Evolutionary conservation across 2,329 filamentous ascomycete species (phyloP), one percentile per base, ranked within the genome.

Genomic region (Fusarium heterosporum): DNA sequence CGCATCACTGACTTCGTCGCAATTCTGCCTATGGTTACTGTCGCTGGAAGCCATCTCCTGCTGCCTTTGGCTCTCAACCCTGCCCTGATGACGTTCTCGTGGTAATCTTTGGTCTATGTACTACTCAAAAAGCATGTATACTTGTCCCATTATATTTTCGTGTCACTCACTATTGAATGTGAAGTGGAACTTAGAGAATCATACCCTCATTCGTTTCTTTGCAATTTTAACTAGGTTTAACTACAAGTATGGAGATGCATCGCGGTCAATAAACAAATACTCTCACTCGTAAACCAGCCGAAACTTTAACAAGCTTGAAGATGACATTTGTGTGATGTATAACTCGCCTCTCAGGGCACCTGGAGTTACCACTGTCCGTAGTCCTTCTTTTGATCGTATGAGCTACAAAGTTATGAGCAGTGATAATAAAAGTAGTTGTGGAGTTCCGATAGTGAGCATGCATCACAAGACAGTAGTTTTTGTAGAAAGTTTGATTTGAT

Each of bases 41-140:
- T 93, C n/a, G 82, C 88, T 1, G 83, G 81, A 2, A 90, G 87
- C 56, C 91, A 93, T 77, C 83, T 93, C 57, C 78, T 93, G 48
- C 77, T 93, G 64, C 91, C 91, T 1, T 82, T 93, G 59, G 90
- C 87, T 6, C 80, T 94, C 47, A 93, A 93, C 77, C 91, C 90
- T n/a, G 90, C 90, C 19, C 81, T 93, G 71, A 93, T 93, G 90
- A 91, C 89, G 0, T 93, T 93, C 77, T 91, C 89, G 11, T 93
- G 89, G 87, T 93, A 75, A 29, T 36, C 22, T 8, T 14, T 42
- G 30, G 29, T 34, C 36, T 25, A 43, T 51, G 30, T 38, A 19
- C 32, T 17, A n/a, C 55, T 36, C 34, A 59, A 52, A 52, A 66
- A 48, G 46, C 39, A 43, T 55, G 19, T 58, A 8, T 30, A 17